Base-by-base conservation (phyloP, 108 stramenopile species). In the Craspedostauros australis region DNA sequence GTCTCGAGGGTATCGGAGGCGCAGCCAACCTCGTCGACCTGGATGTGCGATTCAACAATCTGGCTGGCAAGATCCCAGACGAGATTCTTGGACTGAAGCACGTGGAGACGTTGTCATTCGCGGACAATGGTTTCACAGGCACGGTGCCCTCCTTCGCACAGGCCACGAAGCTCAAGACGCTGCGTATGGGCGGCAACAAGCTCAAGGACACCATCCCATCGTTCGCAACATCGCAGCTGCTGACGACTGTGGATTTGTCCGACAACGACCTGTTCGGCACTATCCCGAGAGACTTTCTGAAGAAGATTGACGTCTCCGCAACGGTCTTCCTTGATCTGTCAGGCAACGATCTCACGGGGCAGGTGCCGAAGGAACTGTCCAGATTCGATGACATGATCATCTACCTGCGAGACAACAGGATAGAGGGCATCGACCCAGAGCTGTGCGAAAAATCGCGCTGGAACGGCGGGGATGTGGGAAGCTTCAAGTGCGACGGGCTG, bases 31-130 rank as follows among this genome's bases (percentile, higher is more conserved):
- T 84, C 0, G 60, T 64, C 41, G 70, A 77, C 34, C 22, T 84
- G 20, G 72, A 84, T 58, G 61, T 84, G 18, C 67, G 84, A 22
- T 91, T 77, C 77, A 92, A 92, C 52, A 60, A 70, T 14, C 48
- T 92, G 24, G 44, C 43, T 29, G 86, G 86, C 20, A 24, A 55
- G 26, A 50, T 92, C 23, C 89, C 89, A 7, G 9, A 47, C 3
- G 85, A 77, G 21, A 43, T 88, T 8, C 29, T 34, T n/a, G 12
- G 66, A 19, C 29, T 80, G 45, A 27, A 44, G 8, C 53, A 70
- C 15, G 50, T 80, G 11, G 72, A 74, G 32, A 41, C 44, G 9
- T 50, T 80, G 29, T 56, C 64, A 21, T 25, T 72, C 4, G 46
- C 56, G 20, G 20, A 47, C 16, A 72, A 72, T 38, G 51, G 51